Base-by-base conservation (phyloP, 495 filamentous ascomycete genomes). In the Aspergillus bertholletiae region DNA sequence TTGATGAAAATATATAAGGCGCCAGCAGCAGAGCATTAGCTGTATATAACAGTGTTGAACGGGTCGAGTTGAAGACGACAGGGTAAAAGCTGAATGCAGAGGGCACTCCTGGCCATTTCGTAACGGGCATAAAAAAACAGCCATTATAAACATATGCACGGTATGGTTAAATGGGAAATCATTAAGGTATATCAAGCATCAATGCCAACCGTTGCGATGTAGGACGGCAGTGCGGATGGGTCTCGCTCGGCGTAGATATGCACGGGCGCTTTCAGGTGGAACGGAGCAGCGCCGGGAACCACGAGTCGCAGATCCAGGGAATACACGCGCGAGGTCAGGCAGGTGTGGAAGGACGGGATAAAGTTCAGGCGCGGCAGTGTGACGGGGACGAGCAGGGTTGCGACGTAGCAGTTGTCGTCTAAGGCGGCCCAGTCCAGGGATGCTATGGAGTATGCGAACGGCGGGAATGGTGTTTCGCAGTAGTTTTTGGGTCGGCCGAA, bases 331-430 rank as follows among this genome's bases (percentile, higher is more conserved):
- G 82, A 84, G 21, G 82, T 71, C 67, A 89, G 80, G 72, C 88
- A 92, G 39, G 80, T 78, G 68, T 88, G 83, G 69, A 92, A 92
- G n/a, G 85, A 86, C 1, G 88, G 88, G 7, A 79, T 73, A 53
- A 80, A 82, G 64, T 81, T 83, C 15, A 71, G 63, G 6, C 65
- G 68, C 0, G 88, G 84, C 4, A 89, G 64, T 5, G 74, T 71
- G 57, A 92, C 70, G 1, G 88, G 87, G 8, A 90, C 76, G n/a
- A 81, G 63, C 22, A 91, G 57, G 5, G 64, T 64, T 0, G 85
- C 69, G 3, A 74, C 81, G 71, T 88, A 80, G 62, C 70, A 74
- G n/a, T 47, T 39, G 0, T 40, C 32, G 22, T 60, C 51, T 7
- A 35, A 20, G 11, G 23, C 22, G 1, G 37, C 34, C 58, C 58